These are phyloP conservation scores for Sporothrix luriei DNA, from an alignment of 2,329 filamentous ascomycete genomes.

Conservation along the genomic window DNA sequence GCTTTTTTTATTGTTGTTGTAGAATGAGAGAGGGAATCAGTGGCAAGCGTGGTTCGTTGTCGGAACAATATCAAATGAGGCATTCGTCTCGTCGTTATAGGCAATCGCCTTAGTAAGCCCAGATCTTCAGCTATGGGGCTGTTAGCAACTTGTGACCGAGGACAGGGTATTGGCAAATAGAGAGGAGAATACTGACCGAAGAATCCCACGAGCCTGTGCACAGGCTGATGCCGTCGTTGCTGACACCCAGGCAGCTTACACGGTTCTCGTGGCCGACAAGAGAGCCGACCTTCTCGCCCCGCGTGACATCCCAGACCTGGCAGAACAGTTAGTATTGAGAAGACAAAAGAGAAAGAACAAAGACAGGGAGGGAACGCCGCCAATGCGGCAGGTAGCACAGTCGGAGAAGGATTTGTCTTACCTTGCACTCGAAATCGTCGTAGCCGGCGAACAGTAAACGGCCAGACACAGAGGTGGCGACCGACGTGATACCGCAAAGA, in stretches of 20 bases:
- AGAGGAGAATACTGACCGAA: constrained; percentile 66
- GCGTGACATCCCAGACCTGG: constrained; percentile 96
- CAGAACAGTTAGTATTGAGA: constrained; percentile 37
- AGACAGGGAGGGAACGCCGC: too few species aligned
- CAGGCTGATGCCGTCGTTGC: constrained; percentile 98
- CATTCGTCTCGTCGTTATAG: constrained; percentile 32
- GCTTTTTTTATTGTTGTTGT: constrained; percentile 9
- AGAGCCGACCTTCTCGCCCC: constrained; percentile 95
- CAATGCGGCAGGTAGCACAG: neutral
- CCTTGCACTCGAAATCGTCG: constrained; percentile 99
- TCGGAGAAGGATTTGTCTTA: constrained; percentile 50
- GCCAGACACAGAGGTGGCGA: constrained; percentile 95
- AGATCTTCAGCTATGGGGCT: constrained; percentile 73
- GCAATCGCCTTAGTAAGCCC: constrained; percentile 66
- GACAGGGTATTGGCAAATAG: neutral
- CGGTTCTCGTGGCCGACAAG: constrained; percentile 97
- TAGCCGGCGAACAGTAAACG: constrained; percentile 95
- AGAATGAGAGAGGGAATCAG: neutral
- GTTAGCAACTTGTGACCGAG: constrained; percentile 40
- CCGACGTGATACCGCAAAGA: constrained; percentile 95
- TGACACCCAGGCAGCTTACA: constrained; percentile 97
- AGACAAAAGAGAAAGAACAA: neutral
- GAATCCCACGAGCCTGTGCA: constrained; percentile 99
- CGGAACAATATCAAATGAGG: constrained; percentile 23
- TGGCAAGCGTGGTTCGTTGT: constrained; percentile 20